These are phyloP conservation scores for Hordeum marinum DNA, from an alignment of 176 grass and related monocot genomes.

Conservation along the genomic window DNA sequence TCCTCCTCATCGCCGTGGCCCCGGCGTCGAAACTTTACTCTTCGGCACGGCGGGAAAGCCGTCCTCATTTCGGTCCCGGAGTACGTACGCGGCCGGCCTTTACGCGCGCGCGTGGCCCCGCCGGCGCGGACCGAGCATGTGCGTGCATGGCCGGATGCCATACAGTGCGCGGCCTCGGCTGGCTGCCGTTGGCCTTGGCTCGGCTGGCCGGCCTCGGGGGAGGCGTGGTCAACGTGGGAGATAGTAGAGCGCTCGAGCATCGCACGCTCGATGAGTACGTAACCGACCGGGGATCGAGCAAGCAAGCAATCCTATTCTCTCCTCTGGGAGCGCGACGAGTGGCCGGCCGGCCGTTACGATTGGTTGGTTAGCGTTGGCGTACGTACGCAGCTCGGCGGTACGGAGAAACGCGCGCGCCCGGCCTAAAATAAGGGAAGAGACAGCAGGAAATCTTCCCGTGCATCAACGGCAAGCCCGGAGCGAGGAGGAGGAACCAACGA, in stretches of 20 bases:
- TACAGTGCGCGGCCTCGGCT: no score
- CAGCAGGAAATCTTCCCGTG: not conserved
- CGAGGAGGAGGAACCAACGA: not conserved
- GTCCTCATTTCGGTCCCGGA: no score
- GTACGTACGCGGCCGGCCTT: no score
- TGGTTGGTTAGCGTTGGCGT: not conserved
- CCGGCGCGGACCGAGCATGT: no score
- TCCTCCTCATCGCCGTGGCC: no score
- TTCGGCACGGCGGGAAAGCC: no score
- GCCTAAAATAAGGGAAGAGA: not conserved
- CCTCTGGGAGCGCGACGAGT: not conserved
- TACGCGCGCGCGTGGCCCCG: no score
- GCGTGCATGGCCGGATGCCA: no score
- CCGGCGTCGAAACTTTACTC: no score
- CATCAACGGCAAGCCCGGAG: not conserved
- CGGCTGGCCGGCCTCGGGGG: not conserved
- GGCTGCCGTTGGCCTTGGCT: not conserved
- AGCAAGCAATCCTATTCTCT: no score
- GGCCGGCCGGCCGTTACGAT: not conserved
- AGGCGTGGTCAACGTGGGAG: constrained; percentile 23
- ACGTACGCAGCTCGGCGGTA: not conserved
- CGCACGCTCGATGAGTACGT: not conserved
- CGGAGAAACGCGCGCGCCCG: not conserved
- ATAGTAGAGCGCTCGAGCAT: not conserved
- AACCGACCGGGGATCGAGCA: not conserved